A percentile compares a stretch with the other conserved stretches of the same genome.
phyloP scores from a whole-genome alignment of 441 rosid genomes.

The Arabidopsis lyrata region DNA sequence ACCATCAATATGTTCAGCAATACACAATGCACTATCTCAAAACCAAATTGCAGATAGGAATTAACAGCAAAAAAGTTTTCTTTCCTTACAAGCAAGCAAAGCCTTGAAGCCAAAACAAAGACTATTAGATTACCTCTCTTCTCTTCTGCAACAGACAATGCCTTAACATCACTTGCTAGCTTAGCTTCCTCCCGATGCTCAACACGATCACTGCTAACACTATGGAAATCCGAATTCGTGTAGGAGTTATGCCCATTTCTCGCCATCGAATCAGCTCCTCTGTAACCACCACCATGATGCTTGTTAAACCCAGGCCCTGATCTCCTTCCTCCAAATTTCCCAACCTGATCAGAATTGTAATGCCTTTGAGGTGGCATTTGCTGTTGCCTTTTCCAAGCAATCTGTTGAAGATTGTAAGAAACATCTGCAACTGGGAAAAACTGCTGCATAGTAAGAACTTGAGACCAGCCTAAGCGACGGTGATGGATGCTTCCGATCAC shows the following conservation, averaged over 20 bases:
- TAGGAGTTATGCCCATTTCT: slow-evolving; percentile 49
- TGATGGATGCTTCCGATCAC: slow-evolving; percentile 66
- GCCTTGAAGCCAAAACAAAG: not conserved
- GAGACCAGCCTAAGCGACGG: slow-evolving; percentile 82
- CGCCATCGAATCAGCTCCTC: slow-evolving; percentile 44
- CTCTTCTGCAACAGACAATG: slow-evolving; percentile 46
- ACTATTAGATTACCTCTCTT: slow-evolving; percentile 51
- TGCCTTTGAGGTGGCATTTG: slow-evolving; percentile 51
- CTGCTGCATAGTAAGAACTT: slow-evolving; percentile 87
- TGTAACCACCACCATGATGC: slow-evolving; percentile 49
- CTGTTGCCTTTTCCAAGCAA: slow-evolving; percentile 62
- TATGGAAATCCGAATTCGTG: slow-evolving; percentile 40
- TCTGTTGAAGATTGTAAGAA: slow-evolving; percentile 65
- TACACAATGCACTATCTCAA: slow-evolving; percentile 14
- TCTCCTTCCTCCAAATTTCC: slow-evolving; percentile 62
- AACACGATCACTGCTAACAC: slow-evolving; percentile 40
- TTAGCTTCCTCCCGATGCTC: slow-evolving; percentile 52
- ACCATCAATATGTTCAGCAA: slow-evolving; percentile 15
- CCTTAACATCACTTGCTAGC: slow-evolving; percentile 46
- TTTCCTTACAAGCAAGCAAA: slow-evolving; percentile 41
- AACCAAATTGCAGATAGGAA: slow-evolving; percentile 16
- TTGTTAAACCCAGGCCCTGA: slow-evolving; percentile 56
- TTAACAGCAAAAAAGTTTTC: slow-evolving; percentile 23
- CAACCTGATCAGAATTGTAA: slow-evolving; percentile 53
- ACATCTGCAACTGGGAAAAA: slow-evolving; percentile 73